Base-by-base conservation (phyloP, 2,329 filamentous ascomycete species). In the Xylaria hypoxylon region DNA sequence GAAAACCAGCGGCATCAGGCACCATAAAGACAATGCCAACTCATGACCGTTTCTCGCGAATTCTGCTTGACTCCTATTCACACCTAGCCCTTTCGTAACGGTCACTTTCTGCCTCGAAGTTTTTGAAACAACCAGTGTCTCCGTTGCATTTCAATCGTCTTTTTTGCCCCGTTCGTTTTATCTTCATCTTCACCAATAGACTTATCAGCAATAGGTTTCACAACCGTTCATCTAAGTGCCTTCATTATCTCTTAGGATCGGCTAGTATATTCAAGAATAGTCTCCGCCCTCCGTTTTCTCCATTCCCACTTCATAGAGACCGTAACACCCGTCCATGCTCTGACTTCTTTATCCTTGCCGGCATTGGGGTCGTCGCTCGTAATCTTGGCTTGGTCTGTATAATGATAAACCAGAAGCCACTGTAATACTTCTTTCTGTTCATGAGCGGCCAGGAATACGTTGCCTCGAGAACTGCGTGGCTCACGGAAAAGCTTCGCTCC, bases 361-460 rank as follows among this genome's bases (percentile, higher is more conserved):
- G 5, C 15, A 56, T 24, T 19, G 2, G 42, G 4, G 40, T 38
- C 5, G 10, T 3, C 19, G 19, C 4, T 28, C 51, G 15, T 33
- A 33, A 62, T 50, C 44, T 57, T 62, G 6, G 40, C 11, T 15
- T 62, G 51, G 2, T 57, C 60, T 22, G 51, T 57, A 33, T 57
- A 13, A 8, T 51, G 31, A 24, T 42, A 7, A n/a, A 62, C 51
- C 4, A 62, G 35, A 1, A 62, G 28, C 60, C 44, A 57, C 13
- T 44, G 15, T 2, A 56, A n/a, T 50, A 62, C 38, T 17, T 62
- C 52, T 13, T 56, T 42, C 22, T 42, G 8, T 42, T 7, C 6
- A 35, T 31, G 17, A 33, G 17, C 10, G 8, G 31, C 24, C 11
- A 22, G 4, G 10, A 33, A 22, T 53, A 8, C 40, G 50, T 6